Conservation (phyloP, 78 protist species). For the Salpingoeca rosetta region DNA sequence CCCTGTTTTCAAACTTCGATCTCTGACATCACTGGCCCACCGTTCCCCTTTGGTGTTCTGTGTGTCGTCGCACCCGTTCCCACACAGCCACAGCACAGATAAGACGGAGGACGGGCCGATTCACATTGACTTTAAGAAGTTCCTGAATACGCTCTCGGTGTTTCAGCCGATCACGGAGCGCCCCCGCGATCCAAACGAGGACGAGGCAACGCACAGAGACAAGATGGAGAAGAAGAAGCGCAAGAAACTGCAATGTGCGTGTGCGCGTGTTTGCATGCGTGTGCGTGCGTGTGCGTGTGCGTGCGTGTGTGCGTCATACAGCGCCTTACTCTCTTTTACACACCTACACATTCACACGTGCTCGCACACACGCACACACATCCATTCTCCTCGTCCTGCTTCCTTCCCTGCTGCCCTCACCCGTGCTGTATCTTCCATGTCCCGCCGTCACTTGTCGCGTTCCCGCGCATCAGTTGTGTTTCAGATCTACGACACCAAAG, state of each 20-base stretch:
- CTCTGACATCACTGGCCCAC: too few species aligned
- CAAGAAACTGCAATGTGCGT: neutral
- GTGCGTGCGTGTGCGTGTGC: neutral
- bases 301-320: neutral
- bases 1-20: too few species aligned
- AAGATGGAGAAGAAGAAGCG: neutral
- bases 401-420: neutral
- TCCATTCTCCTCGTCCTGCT: neutral
- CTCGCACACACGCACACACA: too few species aligned
- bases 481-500: conserved; percentile 35
- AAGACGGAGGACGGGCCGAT: neutral
- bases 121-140: neutral
- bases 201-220: neutral
- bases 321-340: neutral
- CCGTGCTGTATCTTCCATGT: neutral
- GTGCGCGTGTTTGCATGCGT: neutral
- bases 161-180: neutral
- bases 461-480: conserved; percentile 18
- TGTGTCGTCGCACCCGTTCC: too few species aligned
- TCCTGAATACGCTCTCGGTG: neutral
- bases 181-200: neutral
- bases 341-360: neutral
- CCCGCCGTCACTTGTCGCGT: neutral
- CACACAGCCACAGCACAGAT: too few species aligned
- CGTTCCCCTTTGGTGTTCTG: too few species aligned